Conservation (phyloP, 2,329 filamentous ascomycete species). For the Apiospora arundinis region DNA sequence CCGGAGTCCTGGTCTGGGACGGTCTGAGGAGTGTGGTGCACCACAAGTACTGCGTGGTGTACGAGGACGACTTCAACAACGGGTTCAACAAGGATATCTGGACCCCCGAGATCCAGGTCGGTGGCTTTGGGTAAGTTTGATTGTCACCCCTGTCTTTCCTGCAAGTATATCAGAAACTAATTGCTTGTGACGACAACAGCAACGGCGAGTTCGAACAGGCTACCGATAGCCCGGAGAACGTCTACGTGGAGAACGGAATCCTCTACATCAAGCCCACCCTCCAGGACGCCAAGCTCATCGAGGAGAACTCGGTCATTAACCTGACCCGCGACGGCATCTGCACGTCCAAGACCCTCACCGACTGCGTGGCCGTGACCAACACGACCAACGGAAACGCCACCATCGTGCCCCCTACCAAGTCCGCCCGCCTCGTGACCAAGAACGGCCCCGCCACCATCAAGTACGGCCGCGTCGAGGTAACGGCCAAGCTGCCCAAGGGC, state of each 20-base stretch:
- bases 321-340: constrained; percentile 71
- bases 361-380: constrained; percentile 77
- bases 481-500: constrained; percentile 75
- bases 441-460: constrained; percentile 70
- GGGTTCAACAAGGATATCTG: constrained; percentile 68
- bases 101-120: constrained; percentile 77
- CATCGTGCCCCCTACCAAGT: constrained; percentile 78
- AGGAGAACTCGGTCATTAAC: constrained; percentile 71
- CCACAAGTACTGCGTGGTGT: constrained; percentile 74
- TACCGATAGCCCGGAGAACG: constrained; percentile 74
- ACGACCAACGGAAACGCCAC: constrained; percentile 72
- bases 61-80: constrained; percentile 69
- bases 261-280: constrained; percentile 81
- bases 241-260: constrained; percentile 71
- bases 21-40: constrained; percentile 74
- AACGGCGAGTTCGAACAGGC: constrained; percentile 85
- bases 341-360: constrained; percentile 62
- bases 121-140: constrained; percentile 73
- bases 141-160: not conserved
- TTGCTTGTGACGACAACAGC: constrained; percentile 45
- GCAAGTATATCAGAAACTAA: not conserved
- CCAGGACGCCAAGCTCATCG: constrained; percentile 70
- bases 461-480: constrained; percentile 83
- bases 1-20: constrained; percentile 77
- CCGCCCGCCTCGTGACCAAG: constrained; percentile 79